Evolutionary conservation across 2,329 filamentous ascomycete genomes (phyloP).

Genomic region (Sclerotinia trifoliorum): DNA sequence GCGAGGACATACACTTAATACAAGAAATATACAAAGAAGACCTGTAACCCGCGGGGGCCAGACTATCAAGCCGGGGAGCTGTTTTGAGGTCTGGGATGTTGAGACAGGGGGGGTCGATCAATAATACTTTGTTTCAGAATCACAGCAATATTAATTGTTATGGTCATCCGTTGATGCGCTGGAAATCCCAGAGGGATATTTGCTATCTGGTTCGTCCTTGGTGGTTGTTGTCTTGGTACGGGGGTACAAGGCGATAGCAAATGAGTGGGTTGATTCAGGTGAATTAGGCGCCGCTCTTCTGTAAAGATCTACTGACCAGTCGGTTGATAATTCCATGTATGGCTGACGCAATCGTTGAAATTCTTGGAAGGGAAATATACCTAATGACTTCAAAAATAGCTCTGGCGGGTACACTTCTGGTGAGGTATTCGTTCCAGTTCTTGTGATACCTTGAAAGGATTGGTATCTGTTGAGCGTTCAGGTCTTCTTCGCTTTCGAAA

Average conservation of each 20-base stretch:
- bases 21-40: background rate
- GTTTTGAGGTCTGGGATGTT: slow-evolving; percentile 14
- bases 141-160: background rate
- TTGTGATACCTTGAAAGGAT: background rate
- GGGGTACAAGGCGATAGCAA: background rate
- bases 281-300: slow-evolving; percentile 11
- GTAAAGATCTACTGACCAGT: slow-evolving; percentile 7
- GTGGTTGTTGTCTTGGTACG: background rate
- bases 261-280: background rate
- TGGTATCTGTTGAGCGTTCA: background rate
- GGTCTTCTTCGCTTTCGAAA: background rate
- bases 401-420: background rate
- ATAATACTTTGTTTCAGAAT: slow-evolving; percentile 11
- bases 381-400: background rate
- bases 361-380: background rate
- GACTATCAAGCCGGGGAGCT: background rate
- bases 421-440: background rate
- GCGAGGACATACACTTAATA: slow-evolving; percentile 7
- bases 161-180: background rate
- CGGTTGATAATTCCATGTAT: background rate
- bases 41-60: background rate
- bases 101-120: background rate
- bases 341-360: background rate
- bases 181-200: background rate
- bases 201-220: slow-evolving; percentile 11